These are phyloP conservation scores for Cordyceps tenuipes DNA, from an alignment of 2,329 filamentous ascomycete genomes.

Conservation along the genomic window DNA sequence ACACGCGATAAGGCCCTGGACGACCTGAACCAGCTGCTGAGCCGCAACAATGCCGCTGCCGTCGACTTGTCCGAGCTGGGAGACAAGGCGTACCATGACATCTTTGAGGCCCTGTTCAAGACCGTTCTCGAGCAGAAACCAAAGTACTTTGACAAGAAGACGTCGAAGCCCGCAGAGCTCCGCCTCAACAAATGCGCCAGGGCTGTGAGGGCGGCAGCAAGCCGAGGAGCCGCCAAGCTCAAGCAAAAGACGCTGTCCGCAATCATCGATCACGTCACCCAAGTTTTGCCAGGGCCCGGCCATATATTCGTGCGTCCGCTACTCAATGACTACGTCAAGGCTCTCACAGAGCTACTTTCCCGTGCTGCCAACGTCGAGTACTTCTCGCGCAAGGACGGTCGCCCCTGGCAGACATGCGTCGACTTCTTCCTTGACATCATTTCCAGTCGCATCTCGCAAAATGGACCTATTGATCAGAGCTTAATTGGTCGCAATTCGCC, in stretches of 20 bases:
- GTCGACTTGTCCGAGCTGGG: constrained; percentile 41
- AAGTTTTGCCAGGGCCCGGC: constrained; percentile 56
- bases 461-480: constrained; percentile 27
- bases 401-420: constrained; percentile 60
- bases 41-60: constrained; percentile 27
- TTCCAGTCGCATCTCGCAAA: constrained; percentile 36
- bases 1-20: constrained; percentile 33
- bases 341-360: constrained; percentile 60
- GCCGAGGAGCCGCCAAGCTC: constrained; percentile 59
- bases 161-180: constrained; percentile 38
- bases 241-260: constrained; percentile 70
- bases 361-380: constrained; percentile 74
- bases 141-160: constrained; percentile 43
- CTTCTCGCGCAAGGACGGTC: constrained; percentile 46
- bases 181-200: constrained; percentile 62
- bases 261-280: constrained; percentile 72
- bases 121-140: constrained; percentile 61
- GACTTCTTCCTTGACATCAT: constrained; percentile 63
- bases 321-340: constrained; percentile 68
- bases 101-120: constrained; percentile 74
- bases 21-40: constrained; percentile 31
- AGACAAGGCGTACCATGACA: constrained; percentile 71
- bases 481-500: constrained; percentile 37
- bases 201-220: constrained; percentile 63
- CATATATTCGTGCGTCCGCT: constrained; percentile 62